Evolutionary conservation across 225 moss, liverwort and hornwort genomes (phyloP).

Genomic region (Polytrichum commune): DNA sequence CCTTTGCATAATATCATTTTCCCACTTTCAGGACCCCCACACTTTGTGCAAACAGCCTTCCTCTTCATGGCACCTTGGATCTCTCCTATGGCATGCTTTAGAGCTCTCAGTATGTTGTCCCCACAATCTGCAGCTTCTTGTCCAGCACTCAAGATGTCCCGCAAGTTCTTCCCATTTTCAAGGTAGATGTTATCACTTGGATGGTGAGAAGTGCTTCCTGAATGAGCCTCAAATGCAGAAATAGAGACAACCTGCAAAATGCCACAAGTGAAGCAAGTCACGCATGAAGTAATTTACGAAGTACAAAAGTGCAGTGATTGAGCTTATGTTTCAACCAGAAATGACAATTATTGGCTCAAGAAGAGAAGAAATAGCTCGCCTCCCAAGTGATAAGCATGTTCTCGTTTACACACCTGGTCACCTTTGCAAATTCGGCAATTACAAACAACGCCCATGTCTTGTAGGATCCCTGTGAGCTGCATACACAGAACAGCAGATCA

Average conservation of each 20-base stretch:
- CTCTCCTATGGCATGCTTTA: conserved; percentile 48
- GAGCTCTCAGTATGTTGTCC: conserved; percentile 41
- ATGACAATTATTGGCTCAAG: too few relatives aligned
- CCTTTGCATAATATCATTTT: conserved; percentile 38
- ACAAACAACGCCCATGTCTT: conserved; percentile 51
- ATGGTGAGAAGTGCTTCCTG: conserved; percentile 53
- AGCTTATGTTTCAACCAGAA: background rate
- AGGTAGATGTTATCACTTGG: conserved; percentile 54
- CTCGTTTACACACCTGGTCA: conserved; percentile 25
- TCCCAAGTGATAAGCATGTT: too few relatives aligned
- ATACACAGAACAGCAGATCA: background rate
- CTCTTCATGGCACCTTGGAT: conserved; percentile 29
- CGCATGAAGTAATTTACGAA: too few relatives aligned
- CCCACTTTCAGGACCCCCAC: conserved; percentile 34
- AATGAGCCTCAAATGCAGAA: conserved; percentile 56
- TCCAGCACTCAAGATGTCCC: conserved; percentile 46
- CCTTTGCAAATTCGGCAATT: conserved; percentile 46
- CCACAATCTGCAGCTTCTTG: conserved; percentile 46
- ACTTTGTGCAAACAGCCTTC: conserved; percentile 36
- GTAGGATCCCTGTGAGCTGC: conserved; percentile 49
- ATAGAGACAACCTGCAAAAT: conserved; percentile 46
- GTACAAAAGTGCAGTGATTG: too few relatives aligned
- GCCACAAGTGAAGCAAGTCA: background rate
- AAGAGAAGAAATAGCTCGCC: too few relatives aligned
- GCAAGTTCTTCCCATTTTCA: conserved; percentile 51